Percentiles rank a stretch among this genome's conserved stretches.
These are phyloP conservation scores for Phytophthora pseudosyringae DNA, from an alignment of 352 stramenopile species.

Conservation along the genomic window DNA sequence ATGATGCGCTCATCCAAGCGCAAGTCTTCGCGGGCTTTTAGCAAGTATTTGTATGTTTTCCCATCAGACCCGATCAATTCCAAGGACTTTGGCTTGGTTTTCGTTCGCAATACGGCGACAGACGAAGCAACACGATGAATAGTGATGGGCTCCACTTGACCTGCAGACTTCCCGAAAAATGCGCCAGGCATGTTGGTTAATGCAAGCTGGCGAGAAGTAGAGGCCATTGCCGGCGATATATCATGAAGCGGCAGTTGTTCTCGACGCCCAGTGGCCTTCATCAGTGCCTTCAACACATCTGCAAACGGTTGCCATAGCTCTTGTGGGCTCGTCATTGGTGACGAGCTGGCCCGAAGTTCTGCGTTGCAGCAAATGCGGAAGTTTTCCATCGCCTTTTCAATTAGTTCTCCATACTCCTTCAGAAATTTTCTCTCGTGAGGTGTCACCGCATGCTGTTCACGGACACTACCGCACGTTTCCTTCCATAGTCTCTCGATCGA, in stretches of 20 bases:
- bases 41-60: constrained; percentile 73
- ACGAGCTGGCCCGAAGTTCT: constrained; percentile 21
- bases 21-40: constrained; percentile 90
- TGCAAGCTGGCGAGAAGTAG: constrained; percentile 45
- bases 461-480: constrained; percentile 59
- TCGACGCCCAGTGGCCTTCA: constrained; percentile 45
- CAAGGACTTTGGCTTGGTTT: constrained; percentile 89
- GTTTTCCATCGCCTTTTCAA: constrained; percentile 51
- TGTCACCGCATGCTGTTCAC: constrained; percentile 44
- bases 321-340: constrained; percentile 29
- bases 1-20: constrained; percentile 91
- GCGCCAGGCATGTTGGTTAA: constrained; percentile 67
- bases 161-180: constrained; percentile 23
- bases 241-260: constrained; percentile 69
- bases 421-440: constrained; percentile 81
- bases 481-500: constrained; percentile 67
- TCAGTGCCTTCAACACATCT: constrained; percentile 72
- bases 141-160: constrained; percentile 36
- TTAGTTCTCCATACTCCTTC: constrained; percentile 58
- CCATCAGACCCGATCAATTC: constrained; percentile 83
- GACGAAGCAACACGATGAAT: constrained; percentile 46
- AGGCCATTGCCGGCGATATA: constrained; percentile 71
- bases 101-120: constrained; percentile 75
- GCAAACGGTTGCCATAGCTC: constrained; percentile 75
- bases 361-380: constrained; percentile 55